A percentile compares a stretch with the other conserved stretches of the same genome.
phyloP scores from a whole-genome alignment of 495 filamentous ascomycete genomes.

The Cryomyces minteri region DNA sequence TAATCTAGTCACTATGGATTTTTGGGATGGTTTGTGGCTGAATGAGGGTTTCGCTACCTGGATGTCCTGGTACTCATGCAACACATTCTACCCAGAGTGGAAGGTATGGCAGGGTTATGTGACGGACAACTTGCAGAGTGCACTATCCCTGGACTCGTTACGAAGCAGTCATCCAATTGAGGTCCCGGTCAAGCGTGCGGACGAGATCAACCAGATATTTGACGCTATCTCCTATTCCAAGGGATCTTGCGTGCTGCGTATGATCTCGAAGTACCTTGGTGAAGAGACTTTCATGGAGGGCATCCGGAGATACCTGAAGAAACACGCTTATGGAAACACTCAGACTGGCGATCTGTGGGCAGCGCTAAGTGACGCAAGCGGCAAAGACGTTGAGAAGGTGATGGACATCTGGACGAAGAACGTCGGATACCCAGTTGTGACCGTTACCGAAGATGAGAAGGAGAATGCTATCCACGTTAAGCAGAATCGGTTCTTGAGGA shows the following conservation, averaged over 20 bases:
- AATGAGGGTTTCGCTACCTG: slow-evolving; percentile 98
- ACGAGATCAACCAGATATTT: slow-evolving; percentile 97
- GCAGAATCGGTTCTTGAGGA: slow-evolving; percentile 60
- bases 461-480: slow-evolving; percentile 44
- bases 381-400: slow-evolving; percentile 64
- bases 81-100: slow-evolving; percentile 90
- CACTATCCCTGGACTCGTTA: slow-evolving; percentile 72
- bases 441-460: slow-evolving; percentile 40
- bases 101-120: slow-evolving; percentile 97
- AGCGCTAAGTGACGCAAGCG: slow-evolving; percentile 74
- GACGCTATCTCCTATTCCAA: slow-evolving; percentile 97
- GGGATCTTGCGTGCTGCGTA: slow-evolving; percentile 86
- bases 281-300: slow-evolving; percentile 90
- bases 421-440: slow-evolving; percentile 55
- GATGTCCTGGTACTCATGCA: slow-evolving; percentile 55
- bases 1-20: slow-evolving; percentile 98
- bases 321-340: slow-evolving; percentile 78
- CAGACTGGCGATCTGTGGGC: slow-evolving; percentile 83
- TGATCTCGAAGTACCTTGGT: slow-evolving; percentile 92
- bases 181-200: slow-evolving; percentile 84
- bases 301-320: slow-evolving; percentile 79
- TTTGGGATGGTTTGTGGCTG: slow-evolving; percentile 97
- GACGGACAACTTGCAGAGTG: slow-evolving; percentile 74
- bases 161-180: slow-evolving; percentile 95
- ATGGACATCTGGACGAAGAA: slow-evolving; percentile 71